Evolutionary conservation across 2,329 filamentous ascomycete species (phyloP).

Genomic region (Pseudovirgaria hyperparasitica): DNA sequence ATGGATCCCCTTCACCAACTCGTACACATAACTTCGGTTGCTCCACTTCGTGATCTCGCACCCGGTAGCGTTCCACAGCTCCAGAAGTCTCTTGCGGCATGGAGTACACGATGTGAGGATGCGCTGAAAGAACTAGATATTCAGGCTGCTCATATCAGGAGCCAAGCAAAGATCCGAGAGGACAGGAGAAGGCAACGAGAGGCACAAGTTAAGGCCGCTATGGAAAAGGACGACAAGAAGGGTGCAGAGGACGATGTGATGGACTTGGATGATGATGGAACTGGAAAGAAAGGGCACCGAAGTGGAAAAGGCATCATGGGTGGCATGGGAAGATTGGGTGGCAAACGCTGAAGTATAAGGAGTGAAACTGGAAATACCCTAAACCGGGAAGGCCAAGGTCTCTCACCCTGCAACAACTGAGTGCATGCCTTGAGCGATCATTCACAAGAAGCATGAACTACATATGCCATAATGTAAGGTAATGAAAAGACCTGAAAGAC

Average conservation of each 20-base stretch:
- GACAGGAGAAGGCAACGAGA: constrained; percentile 29
- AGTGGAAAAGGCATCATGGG: no score
- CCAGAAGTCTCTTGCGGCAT: constrained; percentile 54
- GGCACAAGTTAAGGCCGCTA: constrained; percentile 21
- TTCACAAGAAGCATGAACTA: no score
- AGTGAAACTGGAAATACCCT: no score
- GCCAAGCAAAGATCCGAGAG: constrained; percentile 27
- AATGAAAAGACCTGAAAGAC: no score
- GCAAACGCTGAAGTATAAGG: no score
- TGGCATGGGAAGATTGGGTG: no score
- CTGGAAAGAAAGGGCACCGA: no score
- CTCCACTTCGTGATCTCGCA: constrained; percentile 74
- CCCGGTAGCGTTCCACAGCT: constrained; percentile 60
- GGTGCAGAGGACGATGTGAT: constrained; percentile 17
- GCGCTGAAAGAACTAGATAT: constrained; percentile 64
- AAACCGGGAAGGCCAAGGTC: no score
- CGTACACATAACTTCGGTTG: constrained; percentile 67
- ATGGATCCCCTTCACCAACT: constrained; percentile 66
- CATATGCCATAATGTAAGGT: no score
- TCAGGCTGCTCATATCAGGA: constrained; percentile 56
- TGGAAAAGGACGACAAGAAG: constrained; percentile 12
- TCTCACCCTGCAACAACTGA: no score
- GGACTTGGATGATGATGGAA: constrained; percentile 25
- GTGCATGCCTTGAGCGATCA: no score
- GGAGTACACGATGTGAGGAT: constrained; percentile 64